phyloP scores from a whole-genome alignment of 2,329 filamentous ascomycete genomes.

The Ophiostoma sp. region DNA sequence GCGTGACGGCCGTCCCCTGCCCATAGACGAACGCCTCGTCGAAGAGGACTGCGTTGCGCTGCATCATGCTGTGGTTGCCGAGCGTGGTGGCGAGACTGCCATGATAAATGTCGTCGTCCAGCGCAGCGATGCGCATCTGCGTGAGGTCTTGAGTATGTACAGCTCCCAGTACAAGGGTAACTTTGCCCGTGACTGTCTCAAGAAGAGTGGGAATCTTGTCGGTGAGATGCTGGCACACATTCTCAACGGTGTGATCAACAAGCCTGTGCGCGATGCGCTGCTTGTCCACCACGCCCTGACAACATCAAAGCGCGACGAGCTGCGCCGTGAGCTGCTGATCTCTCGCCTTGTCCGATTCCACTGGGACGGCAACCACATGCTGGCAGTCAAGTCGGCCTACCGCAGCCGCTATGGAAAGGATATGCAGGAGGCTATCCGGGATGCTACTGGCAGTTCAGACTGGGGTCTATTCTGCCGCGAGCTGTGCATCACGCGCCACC shows the following conservation, averaged over 20 bases:
- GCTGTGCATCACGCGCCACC: slow-evolving; percentile 59
- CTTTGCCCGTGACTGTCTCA: slow-evolving; percentile 80
- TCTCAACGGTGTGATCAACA: slow-evolving; percentile 94
- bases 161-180: slow-evolving; percentile 68
- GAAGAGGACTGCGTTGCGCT: slow-evolving; percentile 68
- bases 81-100: slow-evolving; percentile 76
- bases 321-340: slow-evolving; percentile 81
- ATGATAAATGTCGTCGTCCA: slow-evolving; percentile 82
- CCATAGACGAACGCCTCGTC: slow-evolving; percentile 55
- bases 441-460: slow-evolving; percentile 64
- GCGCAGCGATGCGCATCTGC: slow-evolving; percentile 73
- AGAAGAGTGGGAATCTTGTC: slow-evolving; percentile 85
- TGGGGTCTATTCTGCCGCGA: slow-evolving; percentile 72
- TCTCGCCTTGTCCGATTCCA: slow-evolving; percentile 82
- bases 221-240: slow-evolving; percentile 93
- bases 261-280: slow-evolving; percentile 84
- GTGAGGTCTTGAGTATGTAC: slow-evolving; percentile 73
- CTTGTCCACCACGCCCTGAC: slow-evolving; percentile 86
- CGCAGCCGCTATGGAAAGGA: slow-evolving; percentile 67
- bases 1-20: slow-evolving; percentile 52
- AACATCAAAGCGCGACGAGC: slow-evolving; percentile 61
- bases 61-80: slow-evolving; percentile 60
- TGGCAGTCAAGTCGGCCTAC: slow-evolving; percentile 73
- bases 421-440: slow-evolving; percentile 71
- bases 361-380: slow-evolving; percentile 83